Evolutionary conservation across 768 basidiomycete species (phyloP).

Genomic region (Suillus lakei): DNA sequence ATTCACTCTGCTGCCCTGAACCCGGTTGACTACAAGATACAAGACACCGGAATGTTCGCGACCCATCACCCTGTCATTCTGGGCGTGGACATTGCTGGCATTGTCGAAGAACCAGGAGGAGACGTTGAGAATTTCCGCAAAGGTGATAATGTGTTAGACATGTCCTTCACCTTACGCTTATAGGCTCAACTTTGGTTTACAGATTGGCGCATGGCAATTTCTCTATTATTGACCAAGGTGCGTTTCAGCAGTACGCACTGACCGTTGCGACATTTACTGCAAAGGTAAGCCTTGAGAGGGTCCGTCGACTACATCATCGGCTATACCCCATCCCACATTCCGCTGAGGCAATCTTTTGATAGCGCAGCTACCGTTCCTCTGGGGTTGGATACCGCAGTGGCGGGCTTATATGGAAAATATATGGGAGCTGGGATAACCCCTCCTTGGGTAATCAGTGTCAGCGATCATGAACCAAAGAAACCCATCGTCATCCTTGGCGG

Average conservation of each 20-base stretch:
- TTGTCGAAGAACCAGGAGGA: constrained; percentile 43
- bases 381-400: constrained; percentile 48
- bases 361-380: constrained; percentile 53
- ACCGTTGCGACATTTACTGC: constrained; percentile 37
- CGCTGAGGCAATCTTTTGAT: constrained; percentile 47
- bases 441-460: constrained; percentile 37
- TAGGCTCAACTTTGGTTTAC: constrained; percentile 22
- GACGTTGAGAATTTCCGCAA: constrained; percentile 38
- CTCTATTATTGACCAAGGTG: constrained; percentile 30
- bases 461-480: constrained; percentile 44
- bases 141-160: constrained; percentile 45
- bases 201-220: constrained; percentile 37
- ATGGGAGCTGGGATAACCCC: constrained; percentile 44
- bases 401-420: constrained; percentile 48
- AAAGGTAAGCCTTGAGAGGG: constrained; percentile 34
- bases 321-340: constrained; percentile 42
- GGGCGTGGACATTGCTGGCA: constrained; percentile 43
- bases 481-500: constrained; percentile 57
- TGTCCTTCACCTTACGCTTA: constrained; percentile 14
- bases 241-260: constrained; percentile 48
- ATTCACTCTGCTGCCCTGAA: constrained; percentile 46
- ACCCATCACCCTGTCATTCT: constrained; percentile 41
- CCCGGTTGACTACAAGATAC: constrained; percentile 49
- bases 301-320: neutral
- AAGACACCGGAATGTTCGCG: constrained; percentile 33